Conservation (phyloP, 306 rosid genomes). For the Boehmeria nivea region DNA sequence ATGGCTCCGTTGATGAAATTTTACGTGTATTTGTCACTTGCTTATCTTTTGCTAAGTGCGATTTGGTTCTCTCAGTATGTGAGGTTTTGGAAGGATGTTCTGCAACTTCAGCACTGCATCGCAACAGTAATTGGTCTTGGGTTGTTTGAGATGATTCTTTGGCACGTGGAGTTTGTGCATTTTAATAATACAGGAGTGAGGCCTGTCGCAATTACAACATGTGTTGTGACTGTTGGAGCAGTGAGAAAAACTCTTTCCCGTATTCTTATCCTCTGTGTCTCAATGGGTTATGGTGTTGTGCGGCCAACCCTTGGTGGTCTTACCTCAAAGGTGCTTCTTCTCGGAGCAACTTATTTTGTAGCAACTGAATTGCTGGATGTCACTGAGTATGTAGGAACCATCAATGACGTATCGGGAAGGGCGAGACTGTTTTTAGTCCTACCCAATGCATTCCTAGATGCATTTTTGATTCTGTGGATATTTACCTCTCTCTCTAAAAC, state of each 20-base stretch:
- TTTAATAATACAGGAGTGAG: slow-evolving; percentile 73
- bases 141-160: slow-evolving; percentile 88
- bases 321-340: slow-evolving; percentile 86
- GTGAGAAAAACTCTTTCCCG: slow-evolving; percentile 72
- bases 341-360: slow-evolving; percentile 76
- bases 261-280: slow-evolving; percentile 72
- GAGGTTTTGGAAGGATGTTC: slow-evolving; percentile 84
- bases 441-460: slow-evolving; percentile 90
- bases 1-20: slow-evolving; percentile 86
- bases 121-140: slow-evolving; percentile 76
- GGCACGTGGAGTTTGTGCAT: slow-evolving; percentile 81
- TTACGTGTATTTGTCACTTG: slow-evolving; percentile 66
- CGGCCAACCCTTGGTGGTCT: slow-evolving; percentile 97
- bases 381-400: slow-evolving; percentile 89
- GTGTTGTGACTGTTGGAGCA: slow-evolving; percentile 89
- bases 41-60: slow-evolving; percentile 54
- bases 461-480: slow-evolving; percentile 92
- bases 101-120: slow-evolving; percentile 94
- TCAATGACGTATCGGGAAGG: slow-evolving; percentile 84
- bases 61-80: slow-evolving; percentile 83
- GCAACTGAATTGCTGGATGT: slow-evolving; percentile 81
- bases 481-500: slow-evolving; percentile 89
- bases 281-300: slow-evolving; percentile 99
- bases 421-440: slow-evolving; percentile 89
- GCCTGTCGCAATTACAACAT: slow-evolving; percentile 69